Conservation (phyloP, 495 filamentous ascomycete species). For the Podospora tetraspora region DNA sequence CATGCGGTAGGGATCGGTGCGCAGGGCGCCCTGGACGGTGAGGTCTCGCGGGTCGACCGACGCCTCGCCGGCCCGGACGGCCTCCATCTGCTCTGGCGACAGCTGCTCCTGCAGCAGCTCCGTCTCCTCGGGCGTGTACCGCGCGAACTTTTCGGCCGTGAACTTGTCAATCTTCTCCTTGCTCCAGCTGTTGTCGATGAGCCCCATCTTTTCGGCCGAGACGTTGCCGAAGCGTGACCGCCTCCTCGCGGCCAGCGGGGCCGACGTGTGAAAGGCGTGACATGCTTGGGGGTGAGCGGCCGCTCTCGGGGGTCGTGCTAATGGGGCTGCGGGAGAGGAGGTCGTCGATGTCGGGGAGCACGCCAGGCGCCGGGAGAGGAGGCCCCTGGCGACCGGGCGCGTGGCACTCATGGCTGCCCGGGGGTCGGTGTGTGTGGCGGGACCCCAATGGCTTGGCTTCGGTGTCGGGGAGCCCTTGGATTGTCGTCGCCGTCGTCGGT, state of each 20-base stretch:
- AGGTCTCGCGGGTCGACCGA: conserved; percentile 76
- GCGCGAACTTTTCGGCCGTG: conserved; percentile 47
- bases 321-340: conserved; percentile 15
- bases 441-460: conserved; percentile 16
- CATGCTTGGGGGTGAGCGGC: conserved; percentile 22
- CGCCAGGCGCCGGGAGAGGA: conserved; percentile 30
- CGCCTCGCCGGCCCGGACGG: conserved; percentile 79
- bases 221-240: conserved; percentile 42
- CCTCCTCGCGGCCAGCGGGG: conserved; percentile 34
- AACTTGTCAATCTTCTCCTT: conserved; percentile 38
- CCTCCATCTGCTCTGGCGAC: conserved; percentile 78
- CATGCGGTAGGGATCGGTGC: conserved; percentile 64
- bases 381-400: conserved; percentile 31
- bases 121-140: conserved; percentile 67
- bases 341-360: conserved; percentile 15
- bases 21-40: conserved; percentile 60
- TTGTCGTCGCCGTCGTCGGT: not conserved
- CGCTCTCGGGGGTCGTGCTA: not conserved
- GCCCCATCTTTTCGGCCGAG: conserved; percentile 40
- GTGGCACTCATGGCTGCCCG: conserved; percentile 31
- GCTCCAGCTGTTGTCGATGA: conserved; percentile 18
- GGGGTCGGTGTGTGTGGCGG: conserved; percentile 11
- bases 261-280: conserved; percentile 42
- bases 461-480: conserved; percentile 9
- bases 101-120: conserved; percentile 54